Conservation (phyloP, 2,329 filamentous ascomycete genomes). For the Clarireedia homoeocarpa region DNA sequence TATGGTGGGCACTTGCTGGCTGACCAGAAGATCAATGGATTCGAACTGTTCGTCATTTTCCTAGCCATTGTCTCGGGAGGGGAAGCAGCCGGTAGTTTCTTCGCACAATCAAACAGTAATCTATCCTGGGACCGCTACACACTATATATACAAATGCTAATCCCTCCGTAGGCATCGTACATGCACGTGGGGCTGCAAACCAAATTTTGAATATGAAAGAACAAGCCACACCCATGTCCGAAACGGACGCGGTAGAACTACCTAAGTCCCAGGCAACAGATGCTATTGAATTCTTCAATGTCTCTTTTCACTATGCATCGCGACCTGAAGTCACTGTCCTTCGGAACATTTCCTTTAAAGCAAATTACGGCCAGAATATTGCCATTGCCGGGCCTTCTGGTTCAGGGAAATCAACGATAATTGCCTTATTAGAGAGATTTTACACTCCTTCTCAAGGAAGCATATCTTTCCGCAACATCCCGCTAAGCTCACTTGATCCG, state of each 20-base stretch:
- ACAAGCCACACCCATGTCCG: neutral
- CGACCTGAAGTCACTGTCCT: neutral
- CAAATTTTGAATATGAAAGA: neutral
- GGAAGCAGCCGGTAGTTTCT: slow-evolving; percentile 3
- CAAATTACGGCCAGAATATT: slow-evolving; percentile 73
- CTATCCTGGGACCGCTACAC: neutral
- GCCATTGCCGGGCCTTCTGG: slow-evolving; percentile 72
- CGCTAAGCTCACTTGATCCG: neutral
- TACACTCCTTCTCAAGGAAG: slow-evolving; percentile 60
- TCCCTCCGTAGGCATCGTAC: neutral
- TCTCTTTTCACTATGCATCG: neutral
- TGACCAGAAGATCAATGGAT: slow-evolving; percentile 31
- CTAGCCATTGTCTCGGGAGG: slow-evolving; percentile 34
- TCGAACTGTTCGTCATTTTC: slow-evolving; percentile 44
- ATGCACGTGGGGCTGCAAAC: neutral
- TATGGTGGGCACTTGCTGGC: slow-evolving; percentile 37
- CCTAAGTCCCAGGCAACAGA: slow-evolving; percentile 39
- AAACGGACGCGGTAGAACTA: slow-evolving; percentile 36
- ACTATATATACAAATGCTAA: neutral
- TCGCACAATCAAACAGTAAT: slow-evolving; percentile 3
- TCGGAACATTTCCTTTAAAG: slow-evolving; percentile 64
- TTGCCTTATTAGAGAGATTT: slow-evolving; percentile 81
- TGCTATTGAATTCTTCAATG: neutral
- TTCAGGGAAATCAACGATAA: slow-evolving; percentile 61
- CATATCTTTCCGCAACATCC: neutral